These are phyloP conservation scores for Colletotrichum sp. DNA, from an alignment of 2,329 filamentous ascomycete species.

Conservation along the genomic window DNA sequence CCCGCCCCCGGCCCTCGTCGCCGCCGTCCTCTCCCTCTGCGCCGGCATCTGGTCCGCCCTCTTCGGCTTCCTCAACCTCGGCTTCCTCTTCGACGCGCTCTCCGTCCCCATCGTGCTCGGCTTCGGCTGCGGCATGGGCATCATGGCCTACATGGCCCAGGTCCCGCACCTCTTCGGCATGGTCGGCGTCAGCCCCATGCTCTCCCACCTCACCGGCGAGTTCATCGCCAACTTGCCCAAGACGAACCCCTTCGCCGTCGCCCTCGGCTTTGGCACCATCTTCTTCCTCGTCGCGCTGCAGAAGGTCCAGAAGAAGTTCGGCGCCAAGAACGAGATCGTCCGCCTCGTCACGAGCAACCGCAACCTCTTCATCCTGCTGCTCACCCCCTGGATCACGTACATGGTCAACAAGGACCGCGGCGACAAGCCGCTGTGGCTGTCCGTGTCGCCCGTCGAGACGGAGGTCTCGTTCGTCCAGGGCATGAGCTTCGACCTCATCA, in stretches of 20 bases:
- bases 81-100: not conserved
- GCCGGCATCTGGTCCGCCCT: not conserved
- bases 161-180: not conserved
- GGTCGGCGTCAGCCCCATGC: not conserved
- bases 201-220: not conserved
- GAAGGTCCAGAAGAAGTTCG: not conserved
- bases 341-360: not conserved
- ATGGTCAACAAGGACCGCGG: not conserved
- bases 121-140: not conserved
- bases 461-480: not conserved
- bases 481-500: not conserved
- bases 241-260: not conserved
- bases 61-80: not conserved
- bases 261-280: not conserved
- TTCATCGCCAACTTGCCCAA: not conserved
- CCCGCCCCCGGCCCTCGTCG: not conserved
- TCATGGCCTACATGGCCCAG: not conserved
- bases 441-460: not conserved
- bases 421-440: not conserved
- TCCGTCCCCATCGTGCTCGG: not conserved
- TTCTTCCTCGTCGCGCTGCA: not conserved
- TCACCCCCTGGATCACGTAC: not conserved
- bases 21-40: not conserved
- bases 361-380: not conserved
- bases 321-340: not conserved